Base-by-base conservation (phyloP, 2,329 filamentous ascomycete genomes). In the Aspergillus viridinutans region DNA sequence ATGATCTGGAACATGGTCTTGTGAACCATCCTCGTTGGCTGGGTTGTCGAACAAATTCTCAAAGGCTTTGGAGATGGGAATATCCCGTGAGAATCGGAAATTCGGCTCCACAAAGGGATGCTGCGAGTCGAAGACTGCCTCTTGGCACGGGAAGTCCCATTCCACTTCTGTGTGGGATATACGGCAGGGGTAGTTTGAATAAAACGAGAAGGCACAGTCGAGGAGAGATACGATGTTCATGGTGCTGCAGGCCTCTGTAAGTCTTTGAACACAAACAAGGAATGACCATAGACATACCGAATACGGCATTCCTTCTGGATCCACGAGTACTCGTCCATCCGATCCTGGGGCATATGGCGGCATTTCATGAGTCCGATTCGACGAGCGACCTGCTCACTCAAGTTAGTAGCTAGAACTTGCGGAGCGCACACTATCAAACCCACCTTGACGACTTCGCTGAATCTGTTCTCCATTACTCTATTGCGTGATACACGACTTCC, bases 121-220 rank as follows among this genome's bases (percentile, higher is more conserved):
- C 7, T 67, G 58, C 4, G 73, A 74, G 47, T 64, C 64, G 62
- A 77, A 79, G 2, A 77, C 45, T 1, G 67, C 57, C 53, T 78
- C 73, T 53, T 74, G 68, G 53, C 74, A 77, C 3, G 76, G 75
- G n/a, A 79, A 66, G 25, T 78, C 76, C 54, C 71, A 76, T 53
- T 76, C 70, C 58, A 78, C 67, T 60, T 79, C 77, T 10, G 67
- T 68, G 23, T 72, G 65, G 0, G 69, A 69, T 10, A 79, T 57
- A 5, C 76, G 75, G 45, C 72, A 76, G 0, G 77, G 77, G 53
- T 74, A 78, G 49, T 79, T 78, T 40, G 75, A 72, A 57, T 73
- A 79, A 57, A 79, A 79, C 1, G 69, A 72, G 55, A 79, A 76
- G 10, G 77, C 76, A 51, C 72, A 76, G 60, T 79, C 77, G 9